Evolutionary conservation across 306 rosid species (phyloP), one percentile per base, ranked within the genome.

Genomic region (Castanea crenata): DNA sequence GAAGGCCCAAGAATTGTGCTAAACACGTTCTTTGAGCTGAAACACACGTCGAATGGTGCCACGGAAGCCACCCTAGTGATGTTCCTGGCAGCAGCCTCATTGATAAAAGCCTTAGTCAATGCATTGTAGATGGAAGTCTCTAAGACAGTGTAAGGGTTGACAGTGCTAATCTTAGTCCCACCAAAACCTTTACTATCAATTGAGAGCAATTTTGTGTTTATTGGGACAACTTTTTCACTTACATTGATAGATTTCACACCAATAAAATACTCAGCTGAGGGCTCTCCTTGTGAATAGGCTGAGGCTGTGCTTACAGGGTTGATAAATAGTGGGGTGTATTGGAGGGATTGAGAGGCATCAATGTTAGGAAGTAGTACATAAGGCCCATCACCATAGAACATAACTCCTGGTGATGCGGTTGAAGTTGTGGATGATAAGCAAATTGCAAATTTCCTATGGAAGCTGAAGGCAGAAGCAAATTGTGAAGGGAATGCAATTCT

Each of bases 91-190:
- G 87, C 85, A 0, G 89, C 34, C 0, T 64, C 95, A 0, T 27
- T 80, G 3, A 88, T 32, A 4, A 84, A 91, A 13, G 84, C 86
- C 16, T 76, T 55, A 0, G 89, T 87, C 35, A 94, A 65, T 0
- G 96, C 91, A 57, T 82, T 85, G 86, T 61, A 89, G 6, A 94
- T 89, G 0, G 93, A 89, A 4, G 56, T 80, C 62, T 92, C 90
- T 21, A 94, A 70, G 16, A 86, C 88, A 0, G 92, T 87, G 92
- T 92, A 90, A 9, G 92, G 90, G 25, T 88, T 63, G 34, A 90
- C 91, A 0, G 94, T 86, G 78, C 98, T 94, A 12, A 94, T 85
- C 83, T 90, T 92, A 1, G 97, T 88, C 35, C 98, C 98, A 0
- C 97, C 97, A 14, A 71, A 5, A 8, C 97, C 98, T 6, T 87